A percentile compares a stretch with the other conserved stretches of the same genome.
phyloP scores from a whole-genome alignment of 2,329 filamentous ascomycete genomes.

The Beauveria brongniartii region DNA sequence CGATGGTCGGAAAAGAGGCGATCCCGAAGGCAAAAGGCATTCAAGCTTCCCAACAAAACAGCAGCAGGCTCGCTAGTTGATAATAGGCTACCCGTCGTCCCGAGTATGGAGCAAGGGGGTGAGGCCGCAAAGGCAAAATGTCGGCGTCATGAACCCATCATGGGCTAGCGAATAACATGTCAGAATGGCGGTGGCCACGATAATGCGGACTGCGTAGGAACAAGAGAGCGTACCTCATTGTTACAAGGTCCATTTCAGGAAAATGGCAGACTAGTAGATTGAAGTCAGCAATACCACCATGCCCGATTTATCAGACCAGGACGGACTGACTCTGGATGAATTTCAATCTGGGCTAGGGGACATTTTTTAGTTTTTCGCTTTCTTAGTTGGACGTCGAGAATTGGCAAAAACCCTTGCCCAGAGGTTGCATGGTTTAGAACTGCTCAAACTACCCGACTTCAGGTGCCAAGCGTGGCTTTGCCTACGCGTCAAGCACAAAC shows the following conservation, averaged over 20 bases:
- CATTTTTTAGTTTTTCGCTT: not conserved
- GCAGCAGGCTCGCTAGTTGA: not conserved
- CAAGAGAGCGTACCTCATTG: not conserved
- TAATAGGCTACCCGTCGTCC: not conserved
- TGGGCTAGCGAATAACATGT: not conserved
- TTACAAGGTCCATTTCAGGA: not conserved
- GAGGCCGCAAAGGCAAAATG: not conserved
- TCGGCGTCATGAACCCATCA: conserved; percentile 6
- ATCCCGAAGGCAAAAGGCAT: not conserved
- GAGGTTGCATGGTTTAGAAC: not conserved
- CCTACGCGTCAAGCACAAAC: not conserved
- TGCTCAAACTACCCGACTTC: not conserved
- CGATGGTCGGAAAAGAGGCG: not conserved
- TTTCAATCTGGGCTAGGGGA: not conserved
- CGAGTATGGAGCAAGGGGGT: not conserved
- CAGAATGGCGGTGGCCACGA: too few relatives aligned
- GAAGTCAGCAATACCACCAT: not conserved
- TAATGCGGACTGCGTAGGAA: too few relatives aligned
- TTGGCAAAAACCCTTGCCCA: not conserved
- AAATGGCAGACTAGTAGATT: not conserved
- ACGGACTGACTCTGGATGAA: not conserved
- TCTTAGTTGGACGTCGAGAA: not conserved
- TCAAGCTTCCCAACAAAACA: not conserved
- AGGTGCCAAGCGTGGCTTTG: not conserved
- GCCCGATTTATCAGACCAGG: not conserved